These are phyloP conservation scores for Capsicum chinense DNA, from an alignment of 257 asterid species.

Conservation along the genomic window DNA sequence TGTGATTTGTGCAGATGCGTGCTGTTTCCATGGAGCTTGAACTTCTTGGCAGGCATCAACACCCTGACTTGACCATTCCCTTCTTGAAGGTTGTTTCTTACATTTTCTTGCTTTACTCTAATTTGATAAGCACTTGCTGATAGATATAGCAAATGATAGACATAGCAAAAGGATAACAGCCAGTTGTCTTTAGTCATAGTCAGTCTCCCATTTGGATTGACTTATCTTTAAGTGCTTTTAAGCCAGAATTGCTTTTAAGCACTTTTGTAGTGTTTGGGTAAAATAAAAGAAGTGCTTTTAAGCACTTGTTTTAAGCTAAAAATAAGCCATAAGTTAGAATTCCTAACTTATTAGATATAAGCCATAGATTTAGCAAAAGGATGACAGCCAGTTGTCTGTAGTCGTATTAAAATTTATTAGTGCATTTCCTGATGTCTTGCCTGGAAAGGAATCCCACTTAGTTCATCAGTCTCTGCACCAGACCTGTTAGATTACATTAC, in stretches of 20 bases:
- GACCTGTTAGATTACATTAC: neutral
- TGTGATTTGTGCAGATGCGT: constrained; percentile 62
- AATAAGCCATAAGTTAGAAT: too few relatives aligned
- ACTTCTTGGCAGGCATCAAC: constrained; percentile 90
- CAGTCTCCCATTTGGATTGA: neutral
- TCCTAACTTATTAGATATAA: too few relatives aligned
- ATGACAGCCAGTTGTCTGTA: too few relatives aligned
- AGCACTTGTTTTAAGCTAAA: too few relatives aligned
- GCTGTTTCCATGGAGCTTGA: constrained; percentile 92
- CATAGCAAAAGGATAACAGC: neutral
- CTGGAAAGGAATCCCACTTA: constrained; percentile 3
- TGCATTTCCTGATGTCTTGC: constrained; percentile 8
- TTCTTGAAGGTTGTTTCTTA: constrained; percentile 74
- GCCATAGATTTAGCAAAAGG: too few relatives aligned
- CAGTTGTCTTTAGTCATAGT: neutral
- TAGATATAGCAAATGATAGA: constrained; percentile 29
- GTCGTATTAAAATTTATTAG: neutral
- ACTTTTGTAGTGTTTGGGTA: too few relatives aligned
- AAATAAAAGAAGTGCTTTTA: too few relatives aligned
- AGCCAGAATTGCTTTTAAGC: too few relatives aligned
- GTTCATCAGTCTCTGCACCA: constrained; percentile 11
- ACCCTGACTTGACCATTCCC: constrained; percentile 84
- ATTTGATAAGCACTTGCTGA: constrained; percentile 31
- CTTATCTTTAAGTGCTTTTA: too few relatives aligned
- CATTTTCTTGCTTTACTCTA: constrained; percentile 26